Evolutionary conservation across 2,329 filamentous ascomycete genomes (phyloP).

Genomic region (Talaromyces sp.): DNA sequence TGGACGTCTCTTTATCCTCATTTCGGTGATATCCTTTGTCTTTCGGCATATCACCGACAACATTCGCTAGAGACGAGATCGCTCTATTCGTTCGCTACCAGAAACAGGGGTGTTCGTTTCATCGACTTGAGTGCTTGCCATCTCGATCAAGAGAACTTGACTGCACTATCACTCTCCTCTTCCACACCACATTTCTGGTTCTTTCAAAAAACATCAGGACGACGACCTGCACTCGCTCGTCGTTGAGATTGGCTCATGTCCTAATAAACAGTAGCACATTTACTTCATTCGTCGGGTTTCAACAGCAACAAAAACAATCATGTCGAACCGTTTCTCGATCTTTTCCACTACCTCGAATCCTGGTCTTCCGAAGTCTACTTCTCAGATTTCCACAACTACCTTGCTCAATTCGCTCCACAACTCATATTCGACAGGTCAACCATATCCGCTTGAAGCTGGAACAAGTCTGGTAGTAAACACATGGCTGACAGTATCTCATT

Average conservation of each 20-base stretch:
- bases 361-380: constrained; percentile 46
- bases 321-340: constrained; percentile 61
- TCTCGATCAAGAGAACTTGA: background rate
- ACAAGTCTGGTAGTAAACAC: constrained; percentile 94
- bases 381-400: constrained; percentile 87
- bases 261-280: constrained; percentile 2
- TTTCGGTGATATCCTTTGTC: background rate
- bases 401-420: constrained; percentile 89
- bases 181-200: background rate
- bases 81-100: constrained; percentile 13
- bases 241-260: constrained; percentile 12
- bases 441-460: constrained; percentile 84
- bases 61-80: constrained; percentile 14
- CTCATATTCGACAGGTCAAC: constrained; percentile 74
- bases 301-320: constrained; percentile 25
- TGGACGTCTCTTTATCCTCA: background rate
- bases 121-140: background rate
- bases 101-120: background rate
- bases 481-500: constrained; percentile 78
- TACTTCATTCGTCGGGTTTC: background rate
- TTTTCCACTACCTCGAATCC: constrained; percentile 59
- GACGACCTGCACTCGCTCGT: constrained; percentile 14
- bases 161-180: background rate
- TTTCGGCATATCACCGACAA: constrained; percentile 6
- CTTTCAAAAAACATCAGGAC: background rate